Conservation (phyloP, 2,329 filamentous ascomycete species). For the Canariomyces notabilis region DNA sequence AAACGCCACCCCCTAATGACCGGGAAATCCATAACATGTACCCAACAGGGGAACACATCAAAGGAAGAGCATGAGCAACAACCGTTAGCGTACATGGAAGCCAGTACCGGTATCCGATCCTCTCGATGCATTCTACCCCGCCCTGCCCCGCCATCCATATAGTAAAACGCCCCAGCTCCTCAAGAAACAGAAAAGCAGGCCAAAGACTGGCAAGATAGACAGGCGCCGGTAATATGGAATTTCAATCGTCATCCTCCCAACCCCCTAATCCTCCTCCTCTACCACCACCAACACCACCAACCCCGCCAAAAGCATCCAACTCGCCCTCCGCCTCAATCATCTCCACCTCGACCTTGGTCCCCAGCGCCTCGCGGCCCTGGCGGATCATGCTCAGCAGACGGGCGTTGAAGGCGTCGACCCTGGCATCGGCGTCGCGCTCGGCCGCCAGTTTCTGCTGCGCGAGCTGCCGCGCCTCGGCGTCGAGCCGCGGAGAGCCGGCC, state of each 20-base stretch:
- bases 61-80: no score
- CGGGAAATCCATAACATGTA: no score
- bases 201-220: background rate
- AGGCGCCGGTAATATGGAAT: background rate
- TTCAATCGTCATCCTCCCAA: constrained; percentile 39
- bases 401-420: constrained; percentile 73
- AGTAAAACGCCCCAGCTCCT: no score
- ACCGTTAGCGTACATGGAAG: no score
- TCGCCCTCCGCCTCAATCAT: constrained; percentile 58
- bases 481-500: constrained; percentile 45
- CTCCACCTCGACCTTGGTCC: constrained; percentile 66
- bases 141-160: no score
- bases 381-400: constrained; percentile 81
- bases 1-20: background rate
- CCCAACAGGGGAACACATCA: background rate
- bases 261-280: no score
- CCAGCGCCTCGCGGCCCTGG: constrained; percentile 81
- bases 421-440: constrained; percentile 72
- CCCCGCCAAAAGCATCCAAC: constrained; percentile 42
- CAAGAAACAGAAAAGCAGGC: no score
- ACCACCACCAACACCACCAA: no score
- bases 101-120: no score
- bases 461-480: constrained; percentile 66
- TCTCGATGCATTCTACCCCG: no score
- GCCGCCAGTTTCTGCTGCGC: constrained; percentile 66